These are phyloP conservation scores for Backusella luteola DNA, from an alignment of 192 early-diverging fungal species.

Conservation along the genomic window DNA sequence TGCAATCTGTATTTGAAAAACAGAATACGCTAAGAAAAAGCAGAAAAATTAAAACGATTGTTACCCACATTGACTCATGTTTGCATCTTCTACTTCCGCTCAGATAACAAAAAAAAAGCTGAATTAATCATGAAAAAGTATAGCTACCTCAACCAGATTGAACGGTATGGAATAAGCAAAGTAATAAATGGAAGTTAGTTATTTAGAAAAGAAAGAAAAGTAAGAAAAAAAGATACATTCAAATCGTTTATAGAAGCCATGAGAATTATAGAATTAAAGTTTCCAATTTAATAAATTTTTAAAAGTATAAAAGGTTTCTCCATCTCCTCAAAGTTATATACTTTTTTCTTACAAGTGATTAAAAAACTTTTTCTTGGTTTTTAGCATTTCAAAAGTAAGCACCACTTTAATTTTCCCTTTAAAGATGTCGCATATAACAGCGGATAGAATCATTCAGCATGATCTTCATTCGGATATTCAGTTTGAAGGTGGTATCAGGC, in stretches of 20 bases:
- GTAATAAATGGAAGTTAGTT: background rate
- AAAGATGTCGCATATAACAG: background rate
- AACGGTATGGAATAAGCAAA: background rate
- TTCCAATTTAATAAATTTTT: background rate
- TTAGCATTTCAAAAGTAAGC: background rate
- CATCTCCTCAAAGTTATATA: background rate
- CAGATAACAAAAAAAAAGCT: background rate
- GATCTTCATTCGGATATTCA: background rate
- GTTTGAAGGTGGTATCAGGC: background rate
- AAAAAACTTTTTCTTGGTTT: background rate
- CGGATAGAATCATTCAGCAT: background rate
- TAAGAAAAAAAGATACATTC: background rate
- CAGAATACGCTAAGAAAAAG: background rate
- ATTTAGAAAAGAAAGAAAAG: background rate
- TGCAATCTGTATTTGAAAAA: background rate
- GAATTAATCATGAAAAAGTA: background rate
- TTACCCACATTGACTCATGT: background rate
- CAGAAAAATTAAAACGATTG: background rate
- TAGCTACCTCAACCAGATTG: background rate
- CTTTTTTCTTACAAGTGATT: background rate
- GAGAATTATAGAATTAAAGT: background rate
- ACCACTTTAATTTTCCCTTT: background rate
- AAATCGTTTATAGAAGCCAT: background rate
- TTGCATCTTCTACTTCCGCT: background rate
- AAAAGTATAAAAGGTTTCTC: background rate